Evolutionary conservation across 2,329 filamentous ascomycete species (phyloP), one percentile per base, ranked within the genome.

Genomic region (Claviceps maximensis): DNA sequence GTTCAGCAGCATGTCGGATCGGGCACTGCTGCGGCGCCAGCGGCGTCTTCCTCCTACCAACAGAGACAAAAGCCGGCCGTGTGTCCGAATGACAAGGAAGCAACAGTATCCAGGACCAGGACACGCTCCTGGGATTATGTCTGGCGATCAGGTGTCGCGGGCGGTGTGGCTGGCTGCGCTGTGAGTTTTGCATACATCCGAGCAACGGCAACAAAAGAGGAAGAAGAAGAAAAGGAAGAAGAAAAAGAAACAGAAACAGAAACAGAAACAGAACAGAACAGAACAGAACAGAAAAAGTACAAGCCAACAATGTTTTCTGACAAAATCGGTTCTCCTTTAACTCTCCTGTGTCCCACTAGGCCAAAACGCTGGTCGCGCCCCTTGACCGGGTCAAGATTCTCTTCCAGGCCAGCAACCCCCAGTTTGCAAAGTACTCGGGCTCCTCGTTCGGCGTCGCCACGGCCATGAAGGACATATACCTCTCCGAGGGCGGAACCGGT

Each of bases 371-470:
- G 7, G 94, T 98, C 40, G 93, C 89, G 25, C 93, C 93, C 25
- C 86, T 98, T 58, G 93, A 98, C 71, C 85, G 93, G 59, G 93
- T 98, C 63, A 98, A 98, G 72, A 98, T 98, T 64, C 85, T 98
- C 44, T 97, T 98, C 72, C 93, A 98, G 68, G 86, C 93, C 51
- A 89, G 86, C 63, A 96, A 93, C 63, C 93, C 93, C 3, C 85
- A 93, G 60, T 98, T 95, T 66, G 80, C 86, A 52, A 95, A 95
- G 71, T 98, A 97, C 66, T 83, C 88, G 1, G 87, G 89, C 42
- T 89, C 86, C 44, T 96, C 90, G 86, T 79, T 80, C 53, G 93
- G 93, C 49, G 82, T 95, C 21, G 79, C 80, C n/a, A 77, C 78
- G 19, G 90, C 93, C 27, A 86, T 97, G 69, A 79, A 79, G 59